Conservation (phyloP, 352 stramenopile genomes). For the Phytopythium delawarense region DNA sequence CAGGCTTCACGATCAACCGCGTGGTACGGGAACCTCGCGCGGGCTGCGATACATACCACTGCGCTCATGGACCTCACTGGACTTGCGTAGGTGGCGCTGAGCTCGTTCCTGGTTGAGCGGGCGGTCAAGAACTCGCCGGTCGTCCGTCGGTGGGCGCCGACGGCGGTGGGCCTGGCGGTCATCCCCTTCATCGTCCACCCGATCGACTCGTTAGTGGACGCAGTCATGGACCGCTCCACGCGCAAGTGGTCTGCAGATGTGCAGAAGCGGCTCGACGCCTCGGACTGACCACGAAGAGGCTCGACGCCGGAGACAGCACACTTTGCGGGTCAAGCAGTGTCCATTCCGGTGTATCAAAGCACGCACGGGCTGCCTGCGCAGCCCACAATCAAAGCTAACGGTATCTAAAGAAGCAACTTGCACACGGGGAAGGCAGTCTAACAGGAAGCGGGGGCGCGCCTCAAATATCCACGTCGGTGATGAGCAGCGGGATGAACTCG, state of each 20-base stretch:
- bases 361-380: not conserved
- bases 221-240: slow-evolving; percentile 45
- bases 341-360: not conserved
- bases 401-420: not conserved
- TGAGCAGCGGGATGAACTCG: slow-evolving; percentile 60
- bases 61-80: not conserved
- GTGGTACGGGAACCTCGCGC: slow-evolving; percentile 23
- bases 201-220: slow-evolving; percentile 70
- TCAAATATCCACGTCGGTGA: slow-evolving; percentile 14
- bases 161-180: slow-evolving; percentile 64
- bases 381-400: not conserved
- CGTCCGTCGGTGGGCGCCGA: slow-evolving; percentile 56
- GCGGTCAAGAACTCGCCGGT: slow-evolving; percentile 37
- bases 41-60: no score
- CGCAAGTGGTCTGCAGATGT: slow-evolving; percentile 40
- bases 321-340: not conserved
- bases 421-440: not conserved
- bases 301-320: no score
- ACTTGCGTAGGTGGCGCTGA: slow-evolving; percentile 36
- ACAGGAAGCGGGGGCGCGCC: not conserved
- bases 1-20: slow-evolving; percentile 85
- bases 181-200: slow-evolving; percentile 89
- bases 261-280: slow-evolving; percentile 24
- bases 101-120: slow-evolving; percentile 26
- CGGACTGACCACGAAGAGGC: not conserved